Evolutionary conservation across 495 filamentous ascomycete genomes (phyloP), one percentile per base, ranked within the genome.

Genomic region (Aspergillus conjunctus): DNA sequence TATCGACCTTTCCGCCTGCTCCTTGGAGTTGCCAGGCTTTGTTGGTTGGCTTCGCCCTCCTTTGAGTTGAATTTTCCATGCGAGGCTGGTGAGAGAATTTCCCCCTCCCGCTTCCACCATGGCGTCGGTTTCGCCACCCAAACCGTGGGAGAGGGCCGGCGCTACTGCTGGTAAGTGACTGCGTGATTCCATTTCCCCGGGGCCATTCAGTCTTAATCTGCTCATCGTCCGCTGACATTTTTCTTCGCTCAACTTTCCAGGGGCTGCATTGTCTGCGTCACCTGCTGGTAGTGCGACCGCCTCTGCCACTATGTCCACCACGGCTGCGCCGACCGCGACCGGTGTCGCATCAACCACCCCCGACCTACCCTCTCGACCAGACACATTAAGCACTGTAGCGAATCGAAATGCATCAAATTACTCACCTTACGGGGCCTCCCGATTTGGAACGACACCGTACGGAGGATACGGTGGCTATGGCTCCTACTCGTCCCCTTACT

Each of bases 111-210:
- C 56, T 67, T 65, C 54, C 56, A 41, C 60, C 63, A 80, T 80
- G 78, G 78, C 78, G 70, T 75, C 78, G 79, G 84, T 86, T 64
- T 93, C 93, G 76, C 93, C 93, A 66, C 93, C 93, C 37, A 98
- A 98, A 77, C 93, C 93, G 18, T 98, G 93, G 93, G 93, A 98
- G 77, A 85, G 87, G 72, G 83, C 85, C 58, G 88, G 91, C 72
- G 84, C 82, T 60, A 77, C 84, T 66, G 73, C 82, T 79, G 79
- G 87, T 70, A 73, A 49, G 54, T 60, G 30, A 22, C 44, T 44
- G 54, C 45, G 60, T 3, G 37, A 32, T 26, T 71, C 51, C 33
- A 33, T 26, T 26, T 26, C 5, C 4, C 44, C 20, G 10, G 18
- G 44, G 18, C n/a, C 12, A 48, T 59, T 9, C 34, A 53, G 51